Base-by-base conservation (phyloP, 208 protist species). In the Vickermania ingenoplastis region DNA sequence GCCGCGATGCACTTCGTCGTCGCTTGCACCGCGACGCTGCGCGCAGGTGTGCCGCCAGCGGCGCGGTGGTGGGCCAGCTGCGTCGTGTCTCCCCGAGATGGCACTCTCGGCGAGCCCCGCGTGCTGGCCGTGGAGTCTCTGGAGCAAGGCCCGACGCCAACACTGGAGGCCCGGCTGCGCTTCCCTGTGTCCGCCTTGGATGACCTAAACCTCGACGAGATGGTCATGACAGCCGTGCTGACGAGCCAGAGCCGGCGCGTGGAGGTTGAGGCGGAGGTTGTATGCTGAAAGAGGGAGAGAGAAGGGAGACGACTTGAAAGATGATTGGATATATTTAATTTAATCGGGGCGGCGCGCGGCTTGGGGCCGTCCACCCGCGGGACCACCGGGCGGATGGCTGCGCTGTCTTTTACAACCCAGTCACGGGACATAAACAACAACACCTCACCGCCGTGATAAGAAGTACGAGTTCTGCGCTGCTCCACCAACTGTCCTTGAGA, bases 271-370 rank as follows among this genome's bases (percentile, higher is more conserved):
- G 17, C 36, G 17, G 17, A 7, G 36, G 36, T 45, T 45, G 36
- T 45, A 17, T 45, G 36, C 36, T 45, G 36, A 62, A 62, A 62
- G 17, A 62, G 54, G 28, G 36, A 59, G n/a, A 57, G 54, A 57
- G 57, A 5, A 56, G 22, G 22, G 26, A 5, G 7, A 52, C 30
- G 4, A 5, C 24, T 3, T 26, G 49, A 62, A n/a, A 36, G n/a
- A n/a, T n/a, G n/a, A n/a, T n/a, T n/a, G n/a, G n/a, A n/a, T n/a
- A n/a, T n/a, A n/a, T n/a, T n/a, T n/a, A n/a, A n/a, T n/a, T n/a
- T n/a, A n/a, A n/a, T n/a, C n/a, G n/a, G n/a, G n/a, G n/a, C n/a
- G n/a, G n/a, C n/a, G n/a, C n/a, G n/a, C n/a, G n/a, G n/a, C n/a
- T n/a, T n/a, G n/a, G n/a, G n/a, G n/a, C n/a, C n/a, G n/a, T n/a